phyloP scores from a whole-genome alignment of 176 grass and related monocot species.

The Carex myosuroides region DNA sequence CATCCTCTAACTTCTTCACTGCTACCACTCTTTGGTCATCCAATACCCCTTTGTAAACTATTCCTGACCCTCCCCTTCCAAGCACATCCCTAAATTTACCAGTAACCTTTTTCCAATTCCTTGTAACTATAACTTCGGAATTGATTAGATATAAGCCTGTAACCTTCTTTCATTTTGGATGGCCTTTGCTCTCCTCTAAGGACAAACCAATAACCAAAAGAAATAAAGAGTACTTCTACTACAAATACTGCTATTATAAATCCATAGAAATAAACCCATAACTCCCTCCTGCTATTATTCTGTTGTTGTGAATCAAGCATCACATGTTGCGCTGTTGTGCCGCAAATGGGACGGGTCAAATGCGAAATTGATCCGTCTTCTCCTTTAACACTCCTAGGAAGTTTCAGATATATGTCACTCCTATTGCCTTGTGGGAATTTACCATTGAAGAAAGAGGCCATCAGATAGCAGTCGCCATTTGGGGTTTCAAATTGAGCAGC shows the following conservation, averaged over 20 bases:
- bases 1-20: conserved; percentile 33
- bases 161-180: conserved; percentile 28
- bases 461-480: conserved; percentile 27
- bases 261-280: conserved; percentile 38
- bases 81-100: conserved; percentile 32
- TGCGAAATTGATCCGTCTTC: conserved; percentile 6
- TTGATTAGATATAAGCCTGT: conserved; percentile 24
- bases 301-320: background rate
- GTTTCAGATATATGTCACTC: conserved; percentile 21
- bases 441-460: conserved; percentile 34
- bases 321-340: background rate
- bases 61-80: conserved; percentile 33
- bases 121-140: conserved; percentile 34
- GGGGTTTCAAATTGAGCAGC: conserved; percentile 33
- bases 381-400: conserved; percentile 1
- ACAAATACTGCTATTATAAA: conserved; percentile 23
- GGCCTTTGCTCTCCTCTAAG: conserved; percentile 9
- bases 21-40: conserved; percentile 27
- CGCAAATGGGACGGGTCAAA: background rate
- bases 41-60: conserved; percentile 34
- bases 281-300: conserved; percentile 1
- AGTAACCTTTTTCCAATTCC: conserved; percentile 30
- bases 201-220: conserved; percentile 31
- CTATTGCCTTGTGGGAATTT: conserved; percentile 20
- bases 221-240: conserved; percentile 26